phyloP scores from a whole-genome alignment of 768 basidiomycete species.

The Trametes meyenii region DNA sequence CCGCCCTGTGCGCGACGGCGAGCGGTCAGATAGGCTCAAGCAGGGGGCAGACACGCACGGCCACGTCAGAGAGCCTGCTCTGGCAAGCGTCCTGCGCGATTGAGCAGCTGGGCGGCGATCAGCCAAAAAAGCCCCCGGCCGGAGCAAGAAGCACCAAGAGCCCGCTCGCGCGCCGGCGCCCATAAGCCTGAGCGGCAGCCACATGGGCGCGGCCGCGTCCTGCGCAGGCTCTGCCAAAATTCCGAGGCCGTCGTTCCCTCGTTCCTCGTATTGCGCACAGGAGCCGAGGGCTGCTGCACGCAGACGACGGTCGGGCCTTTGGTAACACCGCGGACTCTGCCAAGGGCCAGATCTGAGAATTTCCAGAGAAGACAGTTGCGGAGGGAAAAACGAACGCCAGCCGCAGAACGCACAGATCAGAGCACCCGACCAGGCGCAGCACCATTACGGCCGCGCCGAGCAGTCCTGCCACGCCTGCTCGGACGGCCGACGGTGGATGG shows the following conservation, averaged over 20 bases:
- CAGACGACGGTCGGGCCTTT: too few species aligned
- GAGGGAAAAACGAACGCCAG: not conserved
- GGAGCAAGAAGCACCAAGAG: constrained; percentile 3
- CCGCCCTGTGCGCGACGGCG: not conserved
- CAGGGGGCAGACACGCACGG: not conserved
- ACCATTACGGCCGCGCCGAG: not conserved
- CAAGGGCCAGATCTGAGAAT: too few species aligned
- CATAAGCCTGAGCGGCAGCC: not conserved
- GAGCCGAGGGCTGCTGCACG: too few species aligned
- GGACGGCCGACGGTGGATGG: too few species aligned
- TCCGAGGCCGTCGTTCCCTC: too few species aligned
- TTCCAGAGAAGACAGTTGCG: too few species aligned
- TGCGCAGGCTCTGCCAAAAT: too few species aligned
- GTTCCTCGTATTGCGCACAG: too few species aligned
- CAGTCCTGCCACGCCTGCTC: not conserved
- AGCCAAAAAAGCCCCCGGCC: not conserved
- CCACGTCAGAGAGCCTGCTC: not conserved
- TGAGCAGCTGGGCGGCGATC: not conserved
- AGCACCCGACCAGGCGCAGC: constrained; percentile 2
- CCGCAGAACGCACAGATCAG: not conserved
- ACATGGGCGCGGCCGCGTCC: not conserved
- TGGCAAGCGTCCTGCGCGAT: not conserved
- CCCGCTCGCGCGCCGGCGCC: not conserved
- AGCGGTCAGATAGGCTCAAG: not conserved
- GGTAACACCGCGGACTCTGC: too few species aligned